Base-by-base conservation (phyloP, 805 yeast species). In the Ogataea chonburiensis region DNA sequence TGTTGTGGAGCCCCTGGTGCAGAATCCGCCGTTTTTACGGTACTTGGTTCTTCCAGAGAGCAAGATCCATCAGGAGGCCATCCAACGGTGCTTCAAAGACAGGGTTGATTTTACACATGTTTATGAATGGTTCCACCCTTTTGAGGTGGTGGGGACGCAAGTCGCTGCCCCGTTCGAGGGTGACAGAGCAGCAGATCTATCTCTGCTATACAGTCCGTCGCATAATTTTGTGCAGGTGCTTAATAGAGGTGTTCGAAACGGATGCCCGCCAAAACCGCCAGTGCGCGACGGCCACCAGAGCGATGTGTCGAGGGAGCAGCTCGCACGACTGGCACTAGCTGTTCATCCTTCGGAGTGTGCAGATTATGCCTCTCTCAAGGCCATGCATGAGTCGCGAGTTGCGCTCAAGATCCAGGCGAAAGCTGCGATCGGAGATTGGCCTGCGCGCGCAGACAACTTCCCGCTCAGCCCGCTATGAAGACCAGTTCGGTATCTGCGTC, bases 221-320 rank as follows among this genome's bases (percentile, higher is more conserved):
- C 13, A 20, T 4, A 28, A 30, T 11, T 28, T 34, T 14, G 13
- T 51, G 1, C 71, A 75, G 40, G 66, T 73, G 1, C 56, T 81
- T 9, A 67, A 74, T 26, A 73, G 73, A 46, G 87, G 86, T 0
- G 74, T 80, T 4, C 75, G 70, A 42, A 77, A 77, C 43, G 89
- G 91, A 0, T 67, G 47, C n/a, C 30, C 47, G 1, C 28, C 47
- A 7, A 46, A 48, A 8, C 24, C 24, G 11, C 20, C 26, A 6
- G 13, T 37, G 13, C 8, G 25, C 8, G 16, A n/a, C 13, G n/a
- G 11, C 4, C 30, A 37, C 11, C 35, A 37, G 20, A 33, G 29
- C 18, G 24, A 21, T 10, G 28, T 42, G 15, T 25, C 37, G 9
- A 16, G 38, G 5, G 29, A 33, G 16, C 18, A 8, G 7, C 13